Evolutionary conservation across 495 filamentous ascomycete species (phyloP).

Genomic region (Penicillium macrosclerotiorum): DNA sequence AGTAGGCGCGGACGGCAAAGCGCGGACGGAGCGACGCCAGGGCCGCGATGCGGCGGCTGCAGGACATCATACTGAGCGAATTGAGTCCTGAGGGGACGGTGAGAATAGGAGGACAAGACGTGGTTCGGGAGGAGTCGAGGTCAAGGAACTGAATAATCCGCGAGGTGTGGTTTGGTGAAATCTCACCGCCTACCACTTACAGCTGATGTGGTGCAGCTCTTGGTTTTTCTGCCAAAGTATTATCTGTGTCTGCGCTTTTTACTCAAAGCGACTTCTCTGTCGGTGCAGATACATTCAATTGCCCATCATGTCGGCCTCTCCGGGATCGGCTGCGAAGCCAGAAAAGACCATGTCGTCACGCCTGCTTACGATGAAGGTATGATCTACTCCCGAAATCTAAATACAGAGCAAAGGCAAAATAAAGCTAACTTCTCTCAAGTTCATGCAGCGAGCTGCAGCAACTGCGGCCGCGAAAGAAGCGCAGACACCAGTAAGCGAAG

Average conservation of each 20-base stretch:
- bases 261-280: constrained; percentile 17
- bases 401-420: background rate
- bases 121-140: constrained; percentile 23
- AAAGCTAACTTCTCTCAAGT: constrained; percentile 45
- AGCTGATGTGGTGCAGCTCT: constrained; percentile 2
- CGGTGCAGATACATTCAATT: constrained; percentile 5
- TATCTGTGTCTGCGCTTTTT: constrained; percentile 8
- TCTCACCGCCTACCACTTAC: constrained; percentile 12
- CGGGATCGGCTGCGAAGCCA: constrained; percentile 36
- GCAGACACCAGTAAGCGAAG: constrained; percentile 36
- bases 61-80: constrained; percentile 55
- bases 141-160: constrained; percentile 32
- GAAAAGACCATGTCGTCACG: constrained; percentile 83
- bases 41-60: constrained; percentile 48
- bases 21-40: constrained; percentile 36
- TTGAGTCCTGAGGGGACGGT: constrained; percentile 22
- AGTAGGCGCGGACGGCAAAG: constrained; percentile 41
- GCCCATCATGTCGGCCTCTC: constrained; percentile 36
- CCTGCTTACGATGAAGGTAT: constrained; percentile 86
- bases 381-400: constrained; percentile 4
- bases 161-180: constrained; percentile 29
- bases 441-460: constrained; percentile 91
- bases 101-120: constrained; percentile 8
- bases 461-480: constrained; percentile 42
- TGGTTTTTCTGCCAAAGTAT: constrained; percentile 23